Base-by-base conservation (phyloP, 1,139 yeast genomes). In the Chernovozyma aurita region DNA sequence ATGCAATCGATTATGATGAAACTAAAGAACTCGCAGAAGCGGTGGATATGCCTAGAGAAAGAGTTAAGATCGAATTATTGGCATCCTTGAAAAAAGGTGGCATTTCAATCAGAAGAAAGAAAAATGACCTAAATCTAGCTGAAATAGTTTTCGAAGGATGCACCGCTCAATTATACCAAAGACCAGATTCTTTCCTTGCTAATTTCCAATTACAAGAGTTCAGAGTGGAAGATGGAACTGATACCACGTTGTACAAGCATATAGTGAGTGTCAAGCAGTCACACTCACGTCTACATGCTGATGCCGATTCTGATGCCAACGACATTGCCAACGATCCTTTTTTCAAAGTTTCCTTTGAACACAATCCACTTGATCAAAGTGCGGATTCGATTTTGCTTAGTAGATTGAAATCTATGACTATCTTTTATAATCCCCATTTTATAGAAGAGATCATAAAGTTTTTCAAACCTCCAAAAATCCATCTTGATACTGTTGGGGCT, bases 1-100 rank as follows among this genome's bases (percentile, higher is more conserved):
- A 87, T 43, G 95, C 97, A 0, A 92, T 94, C 45, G 99, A 90
- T 43, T 90, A 84, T 62, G 86, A 88, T 49, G 96, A 88, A 43
- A 65, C 76, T 21, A 70, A 75, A 37, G 72, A 74, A 0, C 50
- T 76, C 0, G 45, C 68, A 0, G 76, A 76, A 13, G 61, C 80
- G 1, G 64, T 82, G 11, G 84, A 83, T 44, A 53, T 85, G 2
- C 95, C 97, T 0, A 73, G 78, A 35, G 94, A 88, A 42, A 70
- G 88, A 28, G 77, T 84, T 3, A 77, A 75, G 18, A 49, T 85
- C 42, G 85, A 84, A 43, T 55, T 90, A 3, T 71, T 76, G 22
- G 80, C 95, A 17, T 66, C 81, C 8, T 73, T 92, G 46, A 72
- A 79, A 32, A 78, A 76, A 38, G 98, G 97, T 18, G 88, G 95